Evolutionary conservation across 2,329 filamentous ascomycete species (phyloP).

Genomic region (Bisporella sp.): DNA sequence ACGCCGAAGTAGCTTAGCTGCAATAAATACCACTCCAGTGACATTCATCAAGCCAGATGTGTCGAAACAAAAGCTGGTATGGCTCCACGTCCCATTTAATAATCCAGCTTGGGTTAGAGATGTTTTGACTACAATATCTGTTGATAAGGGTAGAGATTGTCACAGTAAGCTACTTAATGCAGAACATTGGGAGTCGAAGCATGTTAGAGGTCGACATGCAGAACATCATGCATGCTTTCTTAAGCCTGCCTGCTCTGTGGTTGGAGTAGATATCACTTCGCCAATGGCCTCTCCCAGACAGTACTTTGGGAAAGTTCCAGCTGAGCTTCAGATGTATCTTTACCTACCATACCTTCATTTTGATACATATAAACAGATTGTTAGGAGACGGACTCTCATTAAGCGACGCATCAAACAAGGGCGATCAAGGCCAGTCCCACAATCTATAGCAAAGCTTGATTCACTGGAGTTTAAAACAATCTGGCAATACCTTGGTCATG

Average conservation of each 20-base stretch:
- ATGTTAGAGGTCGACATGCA: constrained; percentile 5
- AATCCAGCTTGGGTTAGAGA: constrained; percentile 5
- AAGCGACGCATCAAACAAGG: constrained; percentile 6
- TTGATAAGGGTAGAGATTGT: constrained; percentile 4
- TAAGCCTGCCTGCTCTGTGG: constrained; percentile 5
- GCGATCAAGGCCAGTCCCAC: constrained; percentile 5
- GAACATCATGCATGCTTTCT: constrained; percentile 11
- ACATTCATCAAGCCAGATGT: constrained; percentile 1
- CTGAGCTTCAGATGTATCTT: constrained; percentile 3
- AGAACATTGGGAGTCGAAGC: constrained; percentile 8
- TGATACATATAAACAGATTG: constrained; percentile 5
- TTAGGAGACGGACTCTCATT: constrained; percentile 2
- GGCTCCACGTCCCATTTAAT: constrained; percentile 6
- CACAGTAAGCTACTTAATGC: constrained; percentile 1
- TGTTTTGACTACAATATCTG: constrained; percentile 3
- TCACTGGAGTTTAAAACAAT: constrained; percentile 6
- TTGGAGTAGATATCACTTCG: background rate
- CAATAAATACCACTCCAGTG: background rate
- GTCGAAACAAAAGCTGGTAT: constrained; percentile 4
- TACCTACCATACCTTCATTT: constrained; percentile 6
- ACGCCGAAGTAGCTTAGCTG: background rate
- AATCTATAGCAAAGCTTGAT: constrained; percentile 3
- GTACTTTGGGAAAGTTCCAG: background rate
- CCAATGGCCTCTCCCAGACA: background rate
- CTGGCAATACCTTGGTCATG: constrained; percentile 11